Base-by-base conservation (phyloP, 371 early-diverging fungal species). In the Mortierella sp. region DNA sequence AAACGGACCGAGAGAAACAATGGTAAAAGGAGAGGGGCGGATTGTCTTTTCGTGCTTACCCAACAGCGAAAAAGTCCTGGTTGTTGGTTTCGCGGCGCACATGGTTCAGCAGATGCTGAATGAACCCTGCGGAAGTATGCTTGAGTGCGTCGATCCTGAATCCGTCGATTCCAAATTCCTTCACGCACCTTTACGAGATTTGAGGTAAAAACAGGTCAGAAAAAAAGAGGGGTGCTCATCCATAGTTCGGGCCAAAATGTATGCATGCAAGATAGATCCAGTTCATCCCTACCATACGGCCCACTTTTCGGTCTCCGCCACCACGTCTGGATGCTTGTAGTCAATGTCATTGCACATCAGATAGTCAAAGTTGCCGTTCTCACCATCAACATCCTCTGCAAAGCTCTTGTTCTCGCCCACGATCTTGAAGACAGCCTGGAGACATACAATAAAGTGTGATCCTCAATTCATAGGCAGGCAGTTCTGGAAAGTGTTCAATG, bases 281-380 rank as follows among this genome's bases (percentile, higher is more conserved):
- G 42, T 47, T 24, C 6, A 52, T 31, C 3, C 60, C 18, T 50
- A 59, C 62, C 82, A 82, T 23, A 64, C n/a, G 19, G 78, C 71
- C 76, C 79, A 80, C 4, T 68, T 61, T 47, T 76, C 43, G 14
- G 79, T 67, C 26, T 83, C 81, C n/a, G 62, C 51, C 21, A 70
- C 55, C 3, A 80, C 80, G 5, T 80, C 81, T 0, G 81, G 79
- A 30, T 81, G 80, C 19, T 54, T 47, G 26, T 72, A 71, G 47
- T 81, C 76, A 39, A 83, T 55, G 52, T 83, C 69, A 23, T 64
- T 67, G 19, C 64, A 78, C 73, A 81, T 73, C 31, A 83, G 58
- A 47, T 80, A 83, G 61, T 83, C 83, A 62, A 80, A 81, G 61
- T 83, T 83, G 49, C 83, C 82, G 9, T 79, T 71, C 42, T 83